These are phyloP conservation scores for Halenospora varia DNA, from an alignment of 495 filamentous ascomycete species.

Conservation along the genomic window DNA sequence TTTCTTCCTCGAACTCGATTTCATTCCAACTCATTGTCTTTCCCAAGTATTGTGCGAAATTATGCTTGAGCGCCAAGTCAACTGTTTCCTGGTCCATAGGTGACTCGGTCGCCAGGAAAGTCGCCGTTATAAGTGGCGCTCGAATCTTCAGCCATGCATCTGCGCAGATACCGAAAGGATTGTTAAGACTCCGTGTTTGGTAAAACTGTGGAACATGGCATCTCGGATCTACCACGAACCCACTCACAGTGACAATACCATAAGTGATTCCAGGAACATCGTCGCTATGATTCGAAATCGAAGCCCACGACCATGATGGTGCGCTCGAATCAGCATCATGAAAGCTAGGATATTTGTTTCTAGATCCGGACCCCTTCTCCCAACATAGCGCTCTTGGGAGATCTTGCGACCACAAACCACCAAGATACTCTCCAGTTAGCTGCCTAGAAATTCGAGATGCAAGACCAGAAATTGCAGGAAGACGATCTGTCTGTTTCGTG, in stretches of 20 bases:
- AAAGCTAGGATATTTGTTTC: background rate
- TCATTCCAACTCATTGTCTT: background rate
- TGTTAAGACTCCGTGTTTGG: background rate
- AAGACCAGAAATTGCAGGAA: background rate
- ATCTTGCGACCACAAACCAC: background rate
- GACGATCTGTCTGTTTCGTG: background rate
- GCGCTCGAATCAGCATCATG: background rate
- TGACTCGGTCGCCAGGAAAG: background rate
- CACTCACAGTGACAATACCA: background rate
- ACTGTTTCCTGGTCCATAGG: background rate
- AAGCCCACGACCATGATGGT: background rate
- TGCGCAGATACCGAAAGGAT: background rate
- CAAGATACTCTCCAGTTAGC: background rate
- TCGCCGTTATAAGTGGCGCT: background rate
- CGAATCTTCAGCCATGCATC: background rate
- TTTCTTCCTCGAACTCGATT: background rate
- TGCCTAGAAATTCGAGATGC: background rate
- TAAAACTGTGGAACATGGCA: background rate
- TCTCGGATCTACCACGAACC: background rate
- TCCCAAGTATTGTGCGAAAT: background rate
- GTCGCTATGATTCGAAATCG: background rate
- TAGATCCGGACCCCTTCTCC: background rate
- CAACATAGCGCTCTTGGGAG: background rate
- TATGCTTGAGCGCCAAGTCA: background rate
- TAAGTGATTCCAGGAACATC: background rate